These are phyloP conservation scores for Zymoseptoria pseudotritici DNA, from an alignment of 2,329 filamentous ascomycete genomes.

Conservation along the genomic window DNA sequence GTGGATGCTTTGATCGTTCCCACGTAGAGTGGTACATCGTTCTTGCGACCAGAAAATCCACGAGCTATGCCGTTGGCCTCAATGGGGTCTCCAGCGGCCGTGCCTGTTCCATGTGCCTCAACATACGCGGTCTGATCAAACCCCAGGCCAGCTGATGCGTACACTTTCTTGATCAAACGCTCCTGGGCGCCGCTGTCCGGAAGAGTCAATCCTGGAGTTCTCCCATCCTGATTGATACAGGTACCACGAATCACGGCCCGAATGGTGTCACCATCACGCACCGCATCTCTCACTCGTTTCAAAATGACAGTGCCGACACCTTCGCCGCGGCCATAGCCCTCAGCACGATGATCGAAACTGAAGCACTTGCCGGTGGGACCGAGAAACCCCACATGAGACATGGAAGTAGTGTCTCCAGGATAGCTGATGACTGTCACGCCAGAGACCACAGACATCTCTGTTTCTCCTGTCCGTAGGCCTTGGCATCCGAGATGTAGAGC, in stretches of 20 bases:
- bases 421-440: too few species aligned
- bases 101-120: constrained; percentile 9
- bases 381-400: background rate
- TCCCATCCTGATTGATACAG: constrained; percentile 29
- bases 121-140: constrained; percentile 1
- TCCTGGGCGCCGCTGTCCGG: constrained; percentile 11
- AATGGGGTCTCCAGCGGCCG: constrained; percentile 1
- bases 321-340: constrained; percentile 49
- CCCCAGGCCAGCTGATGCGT: background rate
- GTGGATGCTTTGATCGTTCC: constrained; percentile 40
- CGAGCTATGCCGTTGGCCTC: constrained; percentile 1
- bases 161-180: background rate
- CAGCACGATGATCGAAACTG: constrained; percentile 32
- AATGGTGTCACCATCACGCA: constrained; percentile 39
- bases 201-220: constrained; percentile 25
- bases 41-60: too few species aligned
- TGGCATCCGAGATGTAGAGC: background rate
- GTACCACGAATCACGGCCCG: constrained; percentile 30
- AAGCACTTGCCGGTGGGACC: constrained; percentile 3
- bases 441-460: too few species aligned
- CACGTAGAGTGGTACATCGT: too few species aligned
- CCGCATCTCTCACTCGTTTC: constrained; percentile 42
- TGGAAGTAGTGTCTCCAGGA: too few species aligned
- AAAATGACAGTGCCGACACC: constrained; percentile 41
- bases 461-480: background rate